Conservation (phyloP, 192 early-diverging fungal species). For the Spizellomyces sp. region DNA sequence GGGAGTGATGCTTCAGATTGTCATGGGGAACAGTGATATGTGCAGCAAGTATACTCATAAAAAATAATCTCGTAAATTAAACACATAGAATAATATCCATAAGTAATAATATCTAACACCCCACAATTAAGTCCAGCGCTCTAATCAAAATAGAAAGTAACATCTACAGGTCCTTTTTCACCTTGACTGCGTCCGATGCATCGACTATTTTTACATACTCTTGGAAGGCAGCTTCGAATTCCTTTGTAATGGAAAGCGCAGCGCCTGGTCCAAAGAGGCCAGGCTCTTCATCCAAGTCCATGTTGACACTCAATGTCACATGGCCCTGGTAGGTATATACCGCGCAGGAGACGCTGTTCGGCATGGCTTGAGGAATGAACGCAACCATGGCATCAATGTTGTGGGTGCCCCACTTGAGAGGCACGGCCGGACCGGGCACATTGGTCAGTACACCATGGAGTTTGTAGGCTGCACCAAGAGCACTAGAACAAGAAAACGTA, state of each 20-base stretch:
- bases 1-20: too few species aligned
- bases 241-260: constrained; percentile 16
- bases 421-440: constrained; percentile 36
- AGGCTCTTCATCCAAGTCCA: constrained; percentile 28
- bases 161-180: too few species aligned
- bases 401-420: constrained; percentile 26
- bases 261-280: constrained; percentile 13
- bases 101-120: too few species aligned
- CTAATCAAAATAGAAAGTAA: too few species aligned
- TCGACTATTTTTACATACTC: constrained; percentile 15
- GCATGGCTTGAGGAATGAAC: constrained; percentile 33
- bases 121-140: too few species aligned
- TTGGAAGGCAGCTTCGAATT: constrained; percentile 22
- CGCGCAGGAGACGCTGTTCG: constrained; percentile 29
- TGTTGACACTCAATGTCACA: constrained; percentile 31
- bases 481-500: constrained; percentile 4
- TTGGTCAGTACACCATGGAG: constrained; percentile 43
- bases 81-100: too few species aligned
- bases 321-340: constrained; percentile 37
- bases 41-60: too few species aligned
- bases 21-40: too few species aligned
- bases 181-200: too few species aligned
- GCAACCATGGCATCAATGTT: constrained; percentile 26
- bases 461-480: constrained; percentile 5
- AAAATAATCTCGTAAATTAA: too few species aligned